Base-by-base conservation (phyloP, 352 stramenopile species). In the Phytophthora ramorum region DNA sequence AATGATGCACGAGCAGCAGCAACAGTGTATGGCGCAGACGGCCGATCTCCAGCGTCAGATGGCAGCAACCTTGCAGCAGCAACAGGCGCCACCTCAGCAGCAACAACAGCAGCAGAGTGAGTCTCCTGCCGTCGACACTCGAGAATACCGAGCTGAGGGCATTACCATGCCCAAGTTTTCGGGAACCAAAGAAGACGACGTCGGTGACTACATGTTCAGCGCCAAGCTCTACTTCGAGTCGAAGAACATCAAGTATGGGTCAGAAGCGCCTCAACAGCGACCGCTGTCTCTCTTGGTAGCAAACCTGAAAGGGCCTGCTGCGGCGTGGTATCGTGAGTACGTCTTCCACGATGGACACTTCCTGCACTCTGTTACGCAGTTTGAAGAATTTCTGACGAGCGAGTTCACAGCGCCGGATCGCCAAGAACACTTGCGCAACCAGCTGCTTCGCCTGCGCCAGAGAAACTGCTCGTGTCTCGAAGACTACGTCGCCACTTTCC, bases 1-100 rank as follows among this genome's bases (percentile, higher is more conserved):
- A 64, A 64, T 64, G 45, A 64, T 64, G 56, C 45, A 28, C 7
- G 56, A 64, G 35, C 56, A 63, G 3, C 56, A 57, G 35, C 56
- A 43, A 43, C 14, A 57, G 22, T 64, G 57, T 13, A 51, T 64
- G 56, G 45, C 56, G 22, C 45, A 56, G 34, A 50, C 56, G 2
- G 45, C 35, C 6, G 56, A 64, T 35, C 47, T 58, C 4, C 38
- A 58, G 12, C 57, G 47, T 0, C 47, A 62, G 20, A 55, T 52
- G 56, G 24, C 56, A 17, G 56, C 45, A 16, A 57, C 45, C 0
- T 35, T 64, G 30, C 32, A 57, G 46, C 56, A 64, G 24, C 34
- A 56, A 8, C 45, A 63, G 20, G 37, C 5, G 37, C 1, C 32
- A 22, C 14, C 37, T 35, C 35, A 47, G 19, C 32, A 58, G 6